phyloP scores from a whole-genome alignment of 306 rosid species.

The Rosa chinensis region DNA sequence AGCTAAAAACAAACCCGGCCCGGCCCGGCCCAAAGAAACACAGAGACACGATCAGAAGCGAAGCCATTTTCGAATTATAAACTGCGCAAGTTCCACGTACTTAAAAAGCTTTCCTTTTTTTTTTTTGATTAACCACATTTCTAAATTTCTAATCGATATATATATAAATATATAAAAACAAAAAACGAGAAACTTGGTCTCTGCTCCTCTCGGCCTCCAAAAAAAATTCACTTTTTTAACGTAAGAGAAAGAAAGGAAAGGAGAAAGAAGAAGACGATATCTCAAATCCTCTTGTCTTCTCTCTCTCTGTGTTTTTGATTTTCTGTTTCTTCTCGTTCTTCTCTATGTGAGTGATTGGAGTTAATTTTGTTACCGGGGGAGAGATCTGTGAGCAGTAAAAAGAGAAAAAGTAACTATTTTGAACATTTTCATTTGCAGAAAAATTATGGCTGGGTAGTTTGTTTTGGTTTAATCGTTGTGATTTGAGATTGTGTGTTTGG shows the following conservation, averaged over 20 bases:
- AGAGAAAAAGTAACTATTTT: not conserved
- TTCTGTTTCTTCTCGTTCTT: not conserved
- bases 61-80: not conserved
- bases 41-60: not conserved
- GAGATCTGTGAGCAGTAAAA: conserved; percentile 30
- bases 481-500: not conserved
- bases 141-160: no score
- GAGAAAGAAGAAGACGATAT: not conserved
- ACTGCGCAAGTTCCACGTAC: conserved; percentile 3
- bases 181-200: not conserved
- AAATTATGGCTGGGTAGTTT: not conserved
- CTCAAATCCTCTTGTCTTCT: not conserved
- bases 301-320: not conserved
- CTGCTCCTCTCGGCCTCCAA: not conserved
- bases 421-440: not conserved
- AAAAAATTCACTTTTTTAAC: not conserved
- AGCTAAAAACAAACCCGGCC: not conserved
- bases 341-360: conserved; percentile 18
- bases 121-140: no score
- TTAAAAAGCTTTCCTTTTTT: not conserved
- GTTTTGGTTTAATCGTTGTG: not conserved
- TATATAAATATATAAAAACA: not conserved
- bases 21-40: not conserved
- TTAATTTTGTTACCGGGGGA: not conserved
- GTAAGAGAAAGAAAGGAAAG: not conserved